These are phyloP conservation scores for Nicotiana sylvestris DNA, from an alignment of 257 asterid species.

Conservation along the genomic window DNA sequence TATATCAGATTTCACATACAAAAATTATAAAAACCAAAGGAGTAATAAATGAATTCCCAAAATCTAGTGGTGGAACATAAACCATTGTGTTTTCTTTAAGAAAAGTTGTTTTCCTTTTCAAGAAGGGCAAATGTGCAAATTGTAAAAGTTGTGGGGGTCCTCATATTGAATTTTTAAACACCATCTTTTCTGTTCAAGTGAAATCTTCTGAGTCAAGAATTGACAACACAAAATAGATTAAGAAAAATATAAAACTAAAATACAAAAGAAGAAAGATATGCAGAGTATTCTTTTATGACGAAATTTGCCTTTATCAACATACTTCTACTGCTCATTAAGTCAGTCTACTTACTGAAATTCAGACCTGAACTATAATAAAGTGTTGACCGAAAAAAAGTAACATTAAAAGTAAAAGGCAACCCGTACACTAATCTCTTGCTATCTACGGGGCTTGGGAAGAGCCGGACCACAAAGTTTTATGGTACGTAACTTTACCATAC, in stretches of 20 bases:
- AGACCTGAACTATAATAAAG: background rate
- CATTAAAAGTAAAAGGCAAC: too few species aligned
- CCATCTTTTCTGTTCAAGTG: background rate
- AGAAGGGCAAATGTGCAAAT: background rate
- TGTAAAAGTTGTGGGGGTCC: background rate
- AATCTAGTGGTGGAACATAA: background rate
- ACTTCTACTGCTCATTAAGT: background rate
- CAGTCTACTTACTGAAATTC: background rate
- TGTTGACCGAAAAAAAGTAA: background rate
- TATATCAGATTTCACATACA: too few species aligned
- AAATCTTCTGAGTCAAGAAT: too few species aligned
- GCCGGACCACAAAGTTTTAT: too few species aligned
- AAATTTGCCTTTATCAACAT: background rate
- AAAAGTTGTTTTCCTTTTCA: background rate
- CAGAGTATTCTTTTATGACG: background rate
- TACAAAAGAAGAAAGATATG: too few species aligned
- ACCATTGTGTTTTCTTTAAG: background rate
- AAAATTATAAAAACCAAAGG: too few species aligned
- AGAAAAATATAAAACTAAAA: too few species aligned
- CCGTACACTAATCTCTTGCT: too few species aligned
- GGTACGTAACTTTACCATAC: background rate
- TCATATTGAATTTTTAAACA: too few species aligned
- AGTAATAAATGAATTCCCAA: background rate
- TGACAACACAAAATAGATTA: background rate
- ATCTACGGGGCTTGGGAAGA: too few species aligned